Conservation (phyloP, 495 filamentous ascomycete species). For the Aspergillus egyptiacus region DNA sequence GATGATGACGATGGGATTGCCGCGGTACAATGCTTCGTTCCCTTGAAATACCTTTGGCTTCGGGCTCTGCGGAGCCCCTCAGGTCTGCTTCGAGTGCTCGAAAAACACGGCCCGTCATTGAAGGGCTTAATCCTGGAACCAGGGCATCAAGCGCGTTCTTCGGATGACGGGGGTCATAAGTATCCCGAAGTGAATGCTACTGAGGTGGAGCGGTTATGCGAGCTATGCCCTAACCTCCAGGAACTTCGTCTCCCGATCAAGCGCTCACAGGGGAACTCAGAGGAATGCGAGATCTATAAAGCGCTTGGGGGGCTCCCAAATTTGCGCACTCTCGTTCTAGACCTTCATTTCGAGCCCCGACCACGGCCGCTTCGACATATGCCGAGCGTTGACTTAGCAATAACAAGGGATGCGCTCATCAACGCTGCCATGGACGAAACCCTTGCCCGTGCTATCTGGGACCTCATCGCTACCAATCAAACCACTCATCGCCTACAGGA, state of each 20-base stretch:
- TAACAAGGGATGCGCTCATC: neutral
- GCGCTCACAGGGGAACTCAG: neutral
- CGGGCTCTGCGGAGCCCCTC: neutral
- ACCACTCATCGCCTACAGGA: neutral
- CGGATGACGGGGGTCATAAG: neutral
- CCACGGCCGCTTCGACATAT: neutral
- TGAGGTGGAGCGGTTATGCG: neutral
- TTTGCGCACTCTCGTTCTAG: neutral
- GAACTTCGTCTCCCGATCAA: neutral
- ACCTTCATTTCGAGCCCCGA: neutral
- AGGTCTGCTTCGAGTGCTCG: constrained; percentile 4
- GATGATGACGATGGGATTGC: constrained; percentile 5
- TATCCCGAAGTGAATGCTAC: neutral
- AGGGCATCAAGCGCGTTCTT: neutral
- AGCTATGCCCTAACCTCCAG: neutral
- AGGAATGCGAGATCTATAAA: neutral
- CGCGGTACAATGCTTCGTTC: constrained; percentile 6
- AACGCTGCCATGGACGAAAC: constrained; percentile 4
- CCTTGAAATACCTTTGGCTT: constrained; percentile 10
- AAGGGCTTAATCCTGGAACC: constrained; percentile 10
- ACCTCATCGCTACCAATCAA: neutral
- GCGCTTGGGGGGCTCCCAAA: neutral
- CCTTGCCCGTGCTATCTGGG: constrained; percentile 23
- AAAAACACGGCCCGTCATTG: constrained; percentile 12
- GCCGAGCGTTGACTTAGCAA: no score